phyloP scores from a whole-genome alignment of 2,329 filamentous ascomycete species.

The Apiospora kogelbergensis region DNA sequence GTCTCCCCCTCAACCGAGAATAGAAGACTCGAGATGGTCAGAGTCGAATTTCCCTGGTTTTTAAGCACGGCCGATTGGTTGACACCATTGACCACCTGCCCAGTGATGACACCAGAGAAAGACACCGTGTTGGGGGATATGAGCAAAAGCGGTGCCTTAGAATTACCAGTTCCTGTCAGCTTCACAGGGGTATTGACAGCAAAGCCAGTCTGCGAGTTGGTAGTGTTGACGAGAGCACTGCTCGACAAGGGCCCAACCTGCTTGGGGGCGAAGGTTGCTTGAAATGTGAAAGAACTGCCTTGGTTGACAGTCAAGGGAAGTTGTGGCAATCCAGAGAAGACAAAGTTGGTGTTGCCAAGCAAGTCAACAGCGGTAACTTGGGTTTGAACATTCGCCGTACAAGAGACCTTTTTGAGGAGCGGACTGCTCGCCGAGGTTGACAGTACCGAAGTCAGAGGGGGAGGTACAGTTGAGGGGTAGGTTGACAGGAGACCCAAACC shows the following conservation, averaged over 20 bases:
- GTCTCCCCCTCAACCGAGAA: conserved; percentile 43
- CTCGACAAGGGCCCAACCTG: conserved; percentile 48
- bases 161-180: conserved; percentile 50
- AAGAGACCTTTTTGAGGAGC: conserved; percentile 40
- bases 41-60: conserved; percentile 47
- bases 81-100: conserved; percentile 35
- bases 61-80: conserved; percentile 45
- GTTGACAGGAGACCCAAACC: conserved; percentile 56
- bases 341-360: conserved; percentile 38
- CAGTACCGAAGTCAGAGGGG: conserved; percentile 45
- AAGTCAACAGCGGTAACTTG: conserved; percentile 40
- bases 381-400: conserved; percentile 45
- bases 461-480: conserved; percentile 53
- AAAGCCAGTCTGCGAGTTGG: conserved; percentile 45
- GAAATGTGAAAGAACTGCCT: conserved; percentile 42
- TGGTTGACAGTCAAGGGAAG: conserved; percentile 32
- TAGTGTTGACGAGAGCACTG: conserved; percentile 48
- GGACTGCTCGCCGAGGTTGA: conserved; percentile 39
- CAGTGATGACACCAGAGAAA: conserved; percentile 50
- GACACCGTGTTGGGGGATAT: conserved; percentile 48
- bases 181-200: conserved; percentile 45
- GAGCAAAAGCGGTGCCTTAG: conserved; percentile 42
- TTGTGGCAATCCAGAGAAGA: conserved; percentile 28
- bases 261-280: conserved; percentile 44
- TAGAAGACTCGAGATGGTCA: conserved; percentile 44